Percentiles rank a stretch among this genome's conserved stretches.
phyloP scores from a whole-genome alignment of 257 asterid species.

The Nicotiana tomentosiformis region DNA sequence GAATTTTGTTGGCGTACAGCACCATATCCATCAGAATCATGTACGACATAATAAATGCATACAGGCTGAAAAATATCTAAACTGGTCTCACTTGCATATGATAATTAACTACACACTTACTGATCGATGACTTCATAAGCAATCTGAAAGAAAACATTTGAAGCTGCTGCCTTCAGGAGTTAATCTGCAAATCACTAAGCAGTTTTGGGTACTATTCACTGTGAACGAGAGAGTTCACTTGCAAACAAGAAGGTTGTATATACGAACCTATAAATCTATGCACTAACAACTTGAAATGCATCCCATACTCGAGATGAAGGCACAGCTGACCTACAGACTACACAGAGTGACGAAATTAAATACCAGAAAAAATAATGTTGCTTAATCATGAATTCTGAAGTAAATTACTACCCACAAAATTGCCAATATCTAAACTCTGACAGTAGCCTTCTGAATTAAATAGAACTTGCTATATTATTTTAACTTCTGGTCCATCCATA shows the following conservation, averaged over 20 bases:
- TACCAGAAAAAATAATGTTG: background rate
- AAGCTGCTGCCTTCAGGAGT: background rate
- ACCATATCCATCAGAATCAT: background rate
- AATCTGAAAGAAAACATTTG: background rate
- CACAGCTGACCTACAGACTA: background rate
- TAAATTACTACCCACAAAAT: background rate
- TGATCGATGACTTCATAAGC: background rate
- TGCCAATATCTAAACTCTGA: background rate
- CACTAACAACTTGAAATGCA: background rate
- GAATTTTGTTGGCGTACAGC: background rate
- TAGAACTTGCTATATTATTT: background rate
- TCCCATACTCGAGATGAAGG: background rate
- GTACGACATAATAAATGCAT: background rate
- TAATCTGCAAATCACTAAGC: background rate
- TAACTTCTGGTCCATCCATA: constrained; percentile 7
- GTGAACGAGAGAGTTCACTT: background rate
- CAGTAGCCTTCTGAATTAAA: background rate
- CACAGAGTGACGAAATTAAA: background rate
- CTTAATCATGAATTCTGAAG: background rate
- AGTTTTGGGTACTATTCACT: background rate
- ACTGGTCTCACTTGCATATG: background rate
- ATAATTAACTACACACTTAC: background rate
- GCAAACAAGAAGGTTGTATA: background rate
- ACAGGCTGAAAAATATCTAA: background rate
- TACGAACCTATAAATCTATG: background rate